Percentiles rank a stretch among this genome's conserved stretches.
Conservation (phyloP, 2,329 filamentous ascomycete species). For the Aspergillus neoniger region DNA sequence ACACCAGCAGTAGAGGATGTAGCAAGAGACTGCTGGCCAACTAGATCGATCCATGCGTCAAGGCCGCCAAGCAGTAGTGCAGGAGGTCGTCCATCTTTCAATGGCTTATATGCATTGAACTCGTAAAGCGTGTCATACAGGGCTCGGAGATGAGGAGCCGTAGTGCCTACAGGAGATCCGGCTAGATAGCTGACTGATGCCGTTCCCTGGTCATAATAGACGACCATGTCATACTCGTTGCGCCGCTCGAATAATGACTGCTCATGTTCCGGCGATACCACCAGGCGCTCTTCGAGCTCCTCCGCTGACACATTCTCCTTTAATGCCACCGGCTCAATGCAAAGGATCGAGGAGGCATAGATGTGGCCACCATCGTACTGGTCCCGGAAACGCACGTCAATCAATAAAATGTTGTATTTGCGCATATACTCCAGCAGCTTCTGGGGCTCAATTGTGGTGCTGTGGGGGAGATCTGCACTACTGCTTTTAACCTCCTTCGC, state of each 20-base stretch:
- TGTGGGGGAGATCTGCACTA: slow-evolving; percentile 55
- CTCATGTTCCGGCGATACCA: slow-evolving; percentile 59
- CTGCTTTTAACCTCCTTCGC: slow-evolving; percentile 44
- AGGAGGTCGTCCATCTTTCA: slow-evolving; percentile 66
- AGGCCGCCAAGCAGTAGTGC: slow-evolving; percentile 80
- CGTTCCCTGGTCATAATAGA: slow-evolving; percentile 81
- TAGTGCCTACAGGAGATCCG: slow-evolving; percentile 49
- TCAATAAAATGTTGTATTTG: slow-evolving; percentile 69
- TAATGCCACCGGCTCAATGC: slow-evolving; percentile 79
- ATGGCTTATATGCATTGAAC: slow-evolving; percentile 76
- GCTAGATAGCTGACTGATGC: slow-evolving; percentile 59
- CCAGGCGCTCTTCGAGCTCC: slow-evolving; percentile 56
- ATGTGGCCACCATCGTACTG: slow-evolving; percentile 90
- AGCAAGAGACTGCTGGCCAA: slow-evolving; percentile 68
- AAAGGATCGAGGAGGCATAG: slow-evolving; percentile 78
- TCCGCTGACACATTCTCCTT: slow-evolving; percentile 68
- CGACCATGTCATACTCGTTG: slow-evolving; percentile 78
- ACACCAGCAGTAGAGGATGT: slow-evolving; percentile 58
- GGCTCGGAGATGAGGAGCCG: slow-evolving; percentile 63
- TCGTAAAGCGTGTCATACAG: slow-evolving; percentile 79
- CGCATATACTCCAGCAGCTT: slow-evolving; percentile 71
- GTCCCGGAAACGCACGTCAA: slow-evolving; percentile 79
- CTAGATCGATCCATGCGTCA: slow-evolving; percentile 81
- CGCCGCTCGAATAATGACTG: slow-evolving; percentile 70
- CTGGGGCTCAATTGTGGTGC: slow-evolving; percentile 65